Conservation (phyloP, 2,329 filamentous ascomycete genomes). For the Aspergillus unguis region DNA sequence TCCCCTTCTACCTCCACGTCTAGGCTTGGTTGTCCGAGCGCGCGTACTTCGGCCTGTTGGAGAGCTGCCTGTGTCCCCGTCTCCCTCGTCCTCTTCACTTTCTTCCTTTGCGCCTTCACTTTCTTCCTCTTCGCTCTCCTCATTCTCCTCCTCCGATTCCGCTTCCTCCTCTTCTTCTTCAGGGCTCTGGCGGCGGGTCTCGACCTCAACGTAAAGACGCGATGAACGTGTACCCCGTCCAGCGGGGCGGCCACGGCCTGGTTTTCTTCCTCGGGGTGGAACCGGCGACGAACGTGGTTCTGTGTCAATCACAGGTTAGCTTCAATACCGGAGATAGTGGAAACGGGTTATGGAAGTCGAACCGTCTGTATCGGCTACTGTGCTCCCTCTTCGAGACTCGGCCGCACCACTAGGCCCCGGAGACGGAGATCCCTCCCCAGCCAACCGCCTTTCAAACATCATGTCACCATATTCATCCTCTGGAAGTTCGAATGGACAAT, state of each 20-base stretch:
- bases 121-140: slow-evolving; percentile 39
- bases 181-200: slow-evolving; percentile 29
- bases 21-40: slow-evolving; percentile 34
- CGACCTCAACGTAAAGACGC: slow-evolving; percentile 39
- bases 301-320: slow-evolving; percentile 16
- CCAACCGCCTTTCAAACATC: slow-evolving; percentile 49
- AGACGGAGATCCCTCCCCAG: slow-evolving; percentile 43
- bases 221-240: slow-evolving; percentile 38
- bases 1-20: slow-evolving; percentile 36
- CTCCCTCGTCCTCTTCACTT: slow-evolving; percentile 39
- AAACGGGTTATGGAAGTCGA: slow-evolving; percentile 13
- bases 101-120: slow-evolving; percentile 36
- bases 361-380: slow-evolving; percentile 49
- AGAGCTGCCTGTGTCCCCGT: slow-evolving; percentile 36
- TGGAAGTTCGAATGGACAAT: slow-evolving; percentile 65
- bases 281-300: slow-evolving; percentile 45
- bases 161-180: slow-evolving; percentile 37
- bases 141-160: slow-evolving; percentile 40
- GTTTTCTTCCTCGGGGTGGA: slow-evolving; percentile 39
- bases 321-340: not conserved
- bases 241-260: slow-evolving; percentile 31
- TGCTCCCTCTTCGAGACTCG: slow-evolving; percentile 43
- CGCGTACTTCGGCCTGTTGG: slow-evolving; percentile 34
- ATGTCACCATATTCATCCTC: slow-evolving; percentile 46
- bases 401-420: slow-evolving; percentile 35